Conservation (phyloP, 495 filamentous ascomycete genomes). For the Bacidia rubella region DNA sequence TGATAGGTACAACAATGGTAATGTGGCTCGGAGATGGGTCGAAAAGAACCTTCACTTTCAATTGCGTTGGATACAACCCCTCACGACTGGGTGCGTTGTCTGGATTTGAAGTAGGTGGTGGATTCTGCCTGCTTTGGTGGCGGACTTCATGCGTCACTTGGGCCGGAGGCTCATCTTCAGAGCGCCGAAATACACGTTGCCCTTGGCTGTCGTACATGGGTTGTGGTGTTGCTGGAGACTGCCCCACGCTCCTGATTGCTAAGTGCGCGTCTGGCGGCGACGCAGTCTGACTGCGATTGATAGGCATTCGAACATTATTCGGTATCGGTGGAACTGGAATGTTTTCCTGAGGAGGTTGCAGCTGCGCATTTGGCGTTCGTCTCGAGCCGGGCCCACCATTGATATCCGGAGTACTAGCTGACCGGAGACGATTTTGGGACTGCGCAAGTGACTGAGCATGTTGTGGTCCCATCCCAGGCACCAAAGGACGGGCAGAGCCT, state of each 20-base stretch:
- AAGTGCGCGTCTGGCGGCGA: conserved; percentile 43
- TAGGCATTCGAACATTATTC: conserved; percentile 40
- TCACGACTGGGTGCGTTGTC: not conserved
- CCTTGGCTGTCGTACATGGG: conserved; percentile 13
- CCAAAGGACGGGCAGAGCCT: conserved; percentile 50
- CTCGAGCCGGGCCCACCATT: conserved; percentile 26
- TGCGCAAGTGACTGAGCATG: conserved; percentile 40
- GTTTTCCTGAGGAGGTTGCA: conserved; percentile 53
- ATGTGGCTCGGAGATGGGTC: conserved; percentile 64
- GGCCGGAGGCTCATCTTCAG: conserved; percentile 16
- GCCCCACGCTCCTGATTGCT: conserved; percentile 32
- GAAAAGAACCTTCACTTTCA: conserved; percentile 90
- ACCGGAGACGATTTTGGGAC: conserved; percentile 43
- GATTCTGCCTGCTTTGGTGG: conserved; percentile 15
- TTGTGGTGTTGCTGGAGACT: conserved; percentile 26
- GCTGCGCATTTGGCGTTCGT: conserved; percentile 41
- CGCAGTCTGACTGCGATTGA: conserved; percentile 55
- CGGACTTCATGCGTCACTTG: conserved; percentile 19
- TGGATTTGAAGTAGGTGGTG: conserved; percentile 31
- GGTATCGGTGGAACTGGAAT: conserved; percentile 52
- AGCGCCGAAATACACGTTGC: conserved; percentile 12
- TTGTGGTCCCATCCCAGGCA: conserved; percentile 48
- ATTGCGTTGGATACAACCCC: conserved; percentile 40
- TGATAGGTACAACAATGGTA: conserved; percentile 82
- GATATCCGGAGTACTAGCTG: conserved; percentile 53